Base-by-base conservation (phyloP, 2,329 filamentous ascomycete species). In the Fusarium multiceps region DNA sequence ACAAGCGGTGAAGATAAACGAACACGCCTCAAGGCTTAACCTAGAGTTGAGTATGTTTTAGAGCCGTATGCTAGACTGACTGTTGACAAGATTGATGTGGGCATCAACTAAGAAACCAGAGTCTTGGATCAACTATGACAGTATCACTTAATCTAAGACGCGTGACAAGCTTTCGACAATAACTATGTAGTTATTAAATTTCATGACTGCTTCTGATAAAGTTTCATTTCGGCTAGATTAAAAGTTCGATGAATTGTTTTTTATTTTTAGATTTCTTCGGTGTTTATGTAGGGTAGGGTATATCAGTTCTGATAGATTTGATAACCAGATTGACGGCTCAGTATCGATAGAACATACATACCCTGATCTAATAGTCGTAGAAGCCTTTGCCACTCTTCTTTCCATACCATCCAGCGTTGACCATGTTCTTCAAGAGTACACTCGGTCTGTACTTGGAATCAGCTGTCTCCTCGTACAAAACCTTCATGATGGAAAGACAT, bases 311-410 rank as follows among this genome's bases (percentile, higher is more conserved):
- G 12, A 9, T 40, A 25, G 32, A 27, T 51, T 12, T 40, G 8
- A 37, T 27, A 27, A 28, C 23, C 7, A n/a, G 10, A 37, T 37
- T 18, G 34, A 37, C 18, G n/a, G 23, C 32, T 41, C 18, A 12
- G 50, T 30, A 7, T 25, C 9, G 16, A 21, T 41, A 23, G 16
- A n/a, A 30, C 27, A 28, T 28, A 25, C 40, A 37, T 27, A 20
- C 12, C 25, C 16, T 4, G 11, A 4, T 9, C 14, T 42, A 93
- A 80, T 97, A 97, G 61, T 96, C 92, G 77, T 97, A 97, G 79
- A 98, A 98, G 4, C 96, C 96, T 83, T 96, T 98, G 25, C 95
- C 94, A 74, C 89, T 92, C 89, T 99, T 99, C 89, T 97, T 98
- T 21, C 96, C 96, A 68, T 98, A 77, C 96, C 96, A 99, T 4